phyloP scores from a whole-genome alignment of 2,329 filamentous ascomycete genomes.

The Drechmeria coniospora region DNA sequence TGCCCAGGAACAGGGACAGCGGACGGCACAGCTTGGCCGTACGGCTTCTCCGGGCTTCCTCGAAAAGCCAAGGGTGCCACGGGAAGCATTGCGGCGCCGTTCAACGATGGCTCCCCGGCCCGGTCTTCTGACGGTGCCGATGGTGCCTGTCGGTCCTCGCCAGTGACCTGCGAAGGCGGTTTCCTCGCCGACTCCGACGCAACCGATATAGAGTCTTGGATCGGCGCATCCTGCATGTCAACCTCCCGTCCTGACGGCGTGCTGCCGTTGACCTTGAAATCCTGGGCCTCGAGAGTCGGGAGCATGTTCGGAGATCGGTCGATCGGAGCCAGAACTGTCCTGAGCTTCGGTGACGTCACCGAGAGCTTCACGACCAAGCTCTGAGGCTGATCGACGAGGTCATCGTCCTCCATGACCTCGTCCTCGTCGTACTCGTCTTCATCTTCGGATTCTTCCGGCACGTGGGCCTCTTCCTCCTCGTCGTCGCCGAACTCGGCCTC shows the following conservation, averaged over 20 bases:
- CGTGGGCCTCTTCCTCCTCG: slow-evolving; percentile 54
- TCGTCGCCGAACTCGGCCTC: slow-evolving; percentile 66
- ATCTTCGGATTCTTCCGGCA: slow-evolving; percentile 44
- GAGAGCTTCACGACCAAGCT: slow-evolving; percentile 65
- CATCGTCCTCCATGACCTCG: slow-evolving; percentile 38
- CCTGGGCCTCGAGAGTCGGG: slow-evolving; percentile 9
- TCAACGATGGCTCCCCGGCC: slow-evolving; percentile 6
- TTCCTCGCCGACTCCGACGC: not conserved
- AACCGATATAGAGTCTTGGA: slow-evolving; percentile 1
- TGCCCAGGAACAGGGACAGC: slow-evolving; percentile 16
- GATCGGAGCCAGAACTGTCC: slow-evolving; percentile 13
- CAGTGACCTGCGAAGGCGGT: not conserved
- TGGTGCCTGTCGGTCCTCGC: slow-evolving; percentile 4
- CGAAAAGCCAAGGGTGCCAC: slow-evolving; percentile 40
- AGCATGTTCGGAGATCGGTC: slow-evolving; percentile 9
- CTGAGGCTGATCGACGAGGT: slow-evolving; percentile 30
- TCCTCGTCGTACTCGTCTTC: slow-evolving; percentile 44
- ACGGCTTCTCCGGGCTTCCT: slow-evolving; percentile 44
- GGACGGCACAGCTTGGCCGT: slow-evolving; percentile 14
- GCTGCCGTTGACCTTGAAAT: slow-evolving; percentile 5
- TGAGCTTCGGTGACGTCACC: slow-evolving; percentile 27
- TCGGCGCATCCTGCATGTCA: slow-evolving; percentile 13
- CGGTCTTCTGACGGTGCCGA: slow-evolving; percentile 4
- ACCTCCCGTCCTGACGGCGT: slow-evolving; percentile 6
- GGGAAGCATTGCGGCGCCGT: slow-evolving; percentile 17